These are phyloP conservation scores for Podila epicladia DNA, from an alignment of 192 early-diverging fungal genomes.

Conservation along the genomic window DNA sequence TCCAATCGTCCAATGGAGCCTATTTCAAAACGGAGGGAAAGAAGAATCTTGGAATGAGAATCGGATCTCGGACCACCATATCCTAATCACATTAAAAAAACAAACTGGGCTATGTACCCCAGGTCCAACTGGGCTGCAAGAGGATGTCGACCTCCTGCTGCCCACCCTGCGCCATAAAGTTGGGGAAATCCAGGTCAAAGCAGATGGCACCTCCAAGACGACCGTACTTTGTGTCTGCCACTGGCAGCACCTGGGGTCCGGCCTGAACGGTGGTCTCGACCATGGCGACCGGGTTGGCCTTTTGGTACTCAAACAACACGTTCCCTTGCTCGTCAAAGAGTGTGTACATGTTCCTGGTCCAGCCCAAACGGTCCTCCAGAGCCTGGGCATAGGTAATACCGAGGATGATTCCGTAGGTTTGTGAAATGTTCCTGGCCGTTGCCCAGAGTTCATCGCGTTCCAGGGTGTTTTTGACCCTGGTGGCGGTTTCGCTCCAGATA, in stretches of 20 bases:
- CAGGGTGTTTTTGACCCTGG: background rate
- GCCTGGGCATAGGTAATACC: conserved; percentile 39
- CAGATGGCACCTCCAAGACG: conserved; percentile 55
- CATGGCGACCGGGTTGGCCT: conserved; percentile 55
- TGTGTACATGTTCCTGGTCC: conserved; percentile 51
- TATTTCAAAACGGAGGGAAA: background rate
- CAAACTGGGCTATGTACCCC: conserved; percentile 29
- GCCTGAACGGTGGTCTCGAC: conserved; percentile 45
- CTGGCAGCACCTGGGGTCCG: conserved; percentile 44
- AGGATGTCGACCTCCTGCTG: conserved; percentile 52
- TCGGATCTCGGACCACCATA: background rate
- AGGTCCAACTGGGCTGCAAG: conserved; percentile 59
- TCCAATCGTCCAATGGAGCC: conserved; percentile 55
- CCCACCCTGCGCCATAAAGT: conserved; percentile 54
- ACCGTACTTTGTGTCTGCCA: conserved; percentile 48
- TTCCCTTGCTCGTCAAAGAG: conserved; percentile 41
- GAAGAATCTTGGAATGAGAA: background rate
- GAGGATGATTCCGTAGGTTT: conserved; percentile 28
- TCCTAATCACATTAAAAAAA: background rate
- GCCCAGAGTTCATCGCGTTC: conserved; percentile 1
- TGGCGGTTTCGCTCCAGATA: conserved; percentile 41
- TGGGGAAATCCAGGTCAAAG: conserved; percentile 58
- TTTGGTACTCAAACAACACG: conserved; percentile 52
- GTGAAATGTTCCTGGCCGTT: conserved; percentile 27
- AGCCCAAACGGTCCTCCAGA: background rate